Base-by-base conservation (phyloP, 2,329 filamentous ascomycete species). In the Alternaria triticina region DNA sequence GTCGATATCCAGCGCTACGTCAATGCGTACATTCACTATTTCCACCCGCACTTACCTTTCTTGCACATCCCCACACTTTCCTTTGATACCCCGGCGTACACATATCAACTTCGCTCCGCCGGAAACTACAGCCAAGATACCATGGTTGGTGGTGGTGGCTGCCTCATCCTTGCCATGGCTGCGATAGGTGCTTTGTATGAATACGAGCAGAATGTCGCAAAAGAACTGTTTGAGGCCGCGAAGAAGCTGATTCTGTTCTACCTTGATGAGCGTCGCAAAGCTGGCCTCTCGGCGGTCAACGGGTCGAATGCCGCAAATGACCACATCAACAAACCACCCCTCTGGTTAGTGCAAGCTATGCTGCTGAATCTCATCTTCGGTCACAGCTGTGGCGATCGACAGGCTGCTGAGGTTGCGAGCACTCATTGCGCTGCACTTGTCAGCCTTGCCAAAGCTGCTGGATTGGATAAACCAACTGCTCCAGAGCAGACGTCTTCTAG, bases 291-390 rank as follows among this genome's bases (percentile, higher is more conserved):
- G 22, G 86, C 86, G 46, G 80, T 88, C 23, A 87, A 84, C 56
- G 86, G 86, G 7, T 82, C 85, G 12, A 83, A 80, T 62, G 82
- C 85, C 47, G 72, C 76, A 7, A 79, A 79, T 45, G 90, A 93
- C 62, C 86, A 86, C 54, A 85, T 88, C 15, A 86, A 89, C 43
- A 95, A 88, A 58, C 89, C 94, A 3, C 95, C 95, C 0, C 86
- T 97, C 44, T 98, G 95, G 94, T 86, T 99, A 25, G 94, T 98
- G 15, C 96, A 98, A 80, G 93, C 95, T 0, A 98, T 98, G 95
- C 84, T 98, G 9, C 86, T 99, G 54, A 98, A 97, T 76, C 92
- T 98, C 40, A 92, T 97, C 15, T 98, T 97, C 77, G 95, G 95
- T 13, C 93, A 97, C 79, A 96, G 97, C 70, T 97, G 94, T 77